Evolutionary conservation across 371 early-diverging fungal genomes (phyloP), one percentile per base, ranked within the genome.

Genomic region (Rhizopus sp.): DNA sequence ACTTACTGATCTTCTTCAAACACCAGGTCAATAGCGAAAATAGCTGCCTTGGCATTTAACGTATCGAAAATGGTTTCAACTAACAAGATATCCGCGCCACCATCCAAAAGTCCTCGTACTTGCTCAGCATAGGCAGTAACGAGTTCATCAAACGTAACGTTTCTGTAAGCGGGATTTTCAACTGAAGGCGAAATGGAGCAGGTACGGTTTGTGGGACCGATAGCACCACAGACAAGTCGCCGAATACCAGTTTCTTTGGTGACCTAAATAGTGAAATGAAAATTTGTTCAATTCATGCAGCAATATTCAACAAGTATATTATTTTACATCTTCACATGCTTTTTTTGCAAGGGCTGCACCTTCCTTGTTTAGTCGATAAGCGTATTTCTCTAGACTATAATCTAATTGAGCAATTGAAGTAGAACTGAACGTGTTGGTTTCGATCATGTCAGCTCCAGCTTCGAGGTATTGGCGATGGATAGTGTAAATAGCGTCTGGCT

Each of bases 51-150:
- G 52, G 94, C 93, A 63, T 96, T 96, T 30, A 95, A 73, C 17
- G 96, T 96, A 76, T 96, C 96, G 60, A 96, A 96, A 70, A 95
- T 93, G 30, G 96, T 96, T 70, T 96, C 96, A 0, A 96, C 93
- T 64, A 96, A 74, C 15, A 96, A 70, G 51, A 94, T 85, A 69
- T 96, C 96, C 3, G 91, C 73, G 5, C 96, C 96, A 62, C 96
- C 96, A 65, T 95, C 96, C 63, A 96, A 77, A 15, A 96, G 80
- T 59, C 95, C 96, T 51, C 89, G 86, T 29, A 84, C 80, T 72
- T 96, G 96, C 72, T 94, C 93, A 6, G 81, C 70, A 72, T 96
- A 96, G 23, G 95, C 93, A 31, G 69, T 74, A 12, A 93, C 93
- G 49, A 95, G 82, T 70, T 93, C 92, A 68, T 95, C 95, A 78